Evolutionary conservation across 495 filamentous ascomycete species (phyloP), one percentile per base, ranked within the genome.

Genomic region (Aspergillus olivimuriae): DNA sequence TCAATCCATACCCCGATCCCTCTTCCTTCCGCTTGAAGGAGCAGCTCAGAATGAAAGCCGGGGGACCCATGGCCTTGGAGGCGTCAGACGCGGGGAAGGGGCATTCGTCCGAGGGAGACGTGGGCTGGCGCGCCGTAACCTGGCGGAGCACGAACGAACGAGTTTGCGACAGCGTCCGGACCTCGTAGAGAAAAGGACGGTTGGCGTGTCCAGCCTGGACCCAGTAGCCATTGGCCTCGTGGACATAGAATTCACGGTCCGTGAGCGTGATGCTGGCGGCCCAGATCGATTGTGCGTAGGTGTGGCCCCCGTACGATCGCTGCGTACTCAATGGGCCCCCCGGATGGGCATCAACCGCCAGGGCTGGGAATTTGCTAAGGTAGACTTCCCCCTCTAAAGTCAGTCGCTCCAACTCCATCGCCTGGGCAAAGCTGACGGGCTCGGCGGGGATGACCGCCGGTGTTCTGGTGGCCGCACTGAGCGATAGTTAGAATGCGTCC

Each of bases 221-320:
- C 41, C 41, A 43, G 31, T 43, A 43, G 15, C 41, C 41, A 20
- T 43, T 43, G 4, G 41, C 41, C 23, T 43, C 41, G 41, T 43
- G 41, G 19, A 43, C 17, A 18, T 10, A 19, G 4, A 43, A 21
- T 3, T n/a, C 12, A 10, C 28, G 14, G 30, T 21, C 21, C 23
- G 20, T 16, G 2, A 34, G 28, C 0, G 30, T 22, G 10, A 21
- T 17, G 41, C 41, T 43, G 6, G 41, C 41, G 30, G 41, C 41
- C 41, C 41, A 43, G 16, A 43, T 43, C 10, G 30, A 16, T 15
- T 43, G 41, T 20, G 30, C 41, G 11, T 34, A 43, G 28, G 41
- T 8, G 41, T 43, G 41, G n/a, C 41, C 41, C 8, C 41, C 41
- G 30, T 43, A 43, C 4, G 41, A 2, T 1, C 41, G 41, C 11